Conservation (phyloP, 345 rosid genomes). For the Lepidium didymum region DNA sequence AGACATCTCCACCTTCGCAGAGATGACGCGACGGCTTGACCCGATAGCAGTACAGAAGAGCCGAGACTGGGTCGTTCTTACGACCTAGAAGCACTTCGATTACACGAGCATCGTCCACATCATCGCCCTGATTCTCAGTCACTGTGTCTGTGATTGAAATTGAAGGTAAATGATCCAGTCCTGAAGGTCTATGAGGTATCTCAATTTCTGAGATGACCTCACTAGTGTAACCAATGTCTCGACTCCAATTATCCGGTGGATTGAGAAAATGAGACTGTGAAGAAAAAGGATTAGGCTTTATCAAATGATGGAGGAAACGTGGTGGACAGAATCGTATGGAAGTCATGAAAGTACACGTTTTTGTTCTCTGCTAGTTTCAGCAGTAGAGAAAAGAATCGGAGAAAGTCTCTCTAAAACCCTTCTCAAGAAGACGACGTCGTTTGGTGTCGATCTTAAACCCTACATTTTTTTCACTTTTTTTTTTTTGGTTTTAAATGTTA, state of each 20-base stretch:
- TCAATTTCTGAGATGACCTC: slow-evolving; percentile 7
- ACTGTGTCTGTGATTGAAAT: neutral
- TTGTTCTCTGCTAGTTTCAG: neutral
- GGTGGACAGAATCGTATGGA: neutral
- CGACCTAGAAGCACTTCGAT: slow-evolving; percentile 38
- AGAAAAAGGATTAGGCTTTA: slow-evolving; percentile 27
- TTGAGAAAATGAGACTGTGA: slow-evolving; percentile 28
- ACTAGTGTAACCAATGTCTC: neutral
- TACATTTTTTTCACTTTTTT: neutral
- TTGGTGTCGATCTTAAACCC: neutral
- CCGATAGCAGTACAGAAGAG: slow-evolving; percentile 35
- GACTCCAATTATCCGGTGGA: neutral
- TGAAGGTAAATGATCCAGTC: neutral
- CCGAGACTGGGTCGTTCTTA: slow-evolving; percentile 36
- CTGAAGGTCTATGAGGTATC: neutral
- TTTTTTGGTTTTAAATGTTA: too few species aligned
- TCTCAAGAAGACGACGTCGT: neutral
- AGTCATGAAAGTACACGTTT: neutral
- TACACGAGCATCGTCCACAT: slow-evolving; percentile 24
- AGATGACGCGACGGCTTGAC: slow-evolving; percentile 28
- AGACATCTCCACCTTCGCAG: slow-evolving; percentile 35
- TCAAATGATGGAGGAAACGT: neutral
- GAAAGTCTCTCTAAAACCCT: neutral
- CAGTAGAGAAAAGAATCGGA: neutral
- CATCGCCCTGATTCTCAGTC: neutral